Evolutionary conservation across 2,329 filamentous ascomycete species (phyloP), one percentile per base, ranked within the genome.

Genomic region (Monilinia laxa): DNA sequence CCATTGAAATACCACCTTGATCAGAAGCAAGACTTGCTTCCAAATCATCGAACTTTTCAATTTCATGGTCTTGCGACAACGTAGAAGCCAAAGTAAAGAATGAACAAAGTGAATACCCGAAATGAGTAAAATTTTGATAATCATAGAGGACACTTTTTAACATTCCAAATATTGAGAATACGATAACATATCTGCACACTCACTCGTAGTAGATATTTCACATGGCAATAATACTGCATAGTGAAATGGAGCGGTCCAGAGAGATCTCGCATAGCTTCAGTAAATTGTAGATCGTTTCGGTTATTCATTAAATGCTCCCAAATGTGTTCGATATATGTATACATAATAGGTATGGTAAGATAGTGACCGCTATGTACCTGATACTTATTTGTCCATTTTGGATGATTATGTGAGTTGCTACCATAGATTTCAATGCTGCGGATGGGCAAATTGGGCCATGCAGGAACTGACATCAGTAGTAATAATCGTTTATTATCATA

Each of bases 201-300:
- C 42, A 28, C 20, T 10, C 38, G 28, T 28, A 25, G 57, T 60
- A 28, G 45, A 51, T 60, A 60, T 38, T 38, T 28, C 57, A 45
- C 45, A 51, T 38, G 28, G 16, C n/a, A 12, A 18, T 10, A 20
- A 51, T 38, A 3, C 4, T 60, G 38, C 28, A 12, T 4, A 2
- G 9, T 51, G 28, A 25, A 38, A 20, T 38, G 57, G 57, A 18
- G 42, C 49, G 2, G 2, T 3, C 7, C 6, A 51, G 35, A 60
- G 14, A 5, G 1, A 51, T 3, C 11, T 38, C 12, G 18, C 2
- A 9, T 38, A 25, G 25, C 12, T n/a, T 18, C 28, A 51, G 11
- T 25, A 38, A 25, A 51, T 25, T 38, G 7, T 51, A 23, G 2
- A 6, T 18, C 14, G 2, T 49, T 49, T 4, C 57, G 12, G 14